A percentile compares a stretch with the other conserved stretches of the same genome.
Evolutionary conservation across 257 asterid genomes (phyloP).

Genomic region (Forsythia viridissima): DNA sequence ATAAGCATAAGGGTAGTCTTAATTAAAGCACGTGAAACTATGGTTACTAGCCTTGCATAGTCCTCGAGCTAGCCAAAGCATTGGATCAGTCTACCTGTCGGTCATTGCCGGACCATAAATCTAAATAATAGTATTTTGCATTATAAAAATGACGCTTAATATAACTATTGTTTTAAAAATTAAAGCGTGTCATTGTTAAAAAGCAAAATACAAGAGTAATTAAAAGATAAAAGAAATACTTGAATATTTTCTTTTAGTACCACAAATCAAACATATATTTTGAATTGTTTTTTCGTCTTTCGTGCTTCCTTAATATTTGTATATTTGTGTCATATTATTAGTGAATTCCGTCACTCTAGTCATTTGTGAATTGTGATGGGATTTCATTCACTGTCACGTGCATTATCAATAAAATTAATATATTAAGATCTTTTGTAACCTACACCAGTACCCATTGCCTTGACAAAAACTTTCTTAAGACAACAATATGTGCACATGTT

Average conservation of each 20-base stretch:
- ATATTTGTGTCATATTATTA: too few species aligned
- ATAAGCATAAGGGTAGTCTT: background rate
- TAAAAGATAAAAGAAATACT: background rate
- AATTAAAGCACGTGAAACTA: background rate
- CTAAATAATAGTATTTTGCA: background rate
- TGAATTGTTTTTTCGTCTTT: too few species aligned
- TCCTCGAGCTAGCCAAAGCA: background rate
- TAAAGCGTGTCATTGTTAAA: background rate
- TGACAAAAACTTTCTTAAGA: constrained; percentile 84
- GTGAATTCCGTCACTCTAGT: too few species aligned
- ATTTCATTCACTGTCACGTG: too few species aligned
- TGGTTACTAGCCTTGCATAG: background rate
- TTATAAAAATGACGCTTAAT: background rate
- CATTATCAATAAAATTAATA: too few species aligned
- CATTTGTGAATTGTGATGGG: too few species aligned
- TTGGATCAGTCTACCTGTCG: background rate
- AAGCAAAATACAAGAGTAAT: background rate
- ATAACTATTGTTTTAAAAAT: background rate
- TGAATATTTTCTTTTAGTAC: too few species aligned
- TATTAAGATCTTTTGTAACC: constrained; percentile 28
- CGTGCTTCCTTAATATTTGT: too few species aligned
- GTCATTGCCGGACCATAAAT: background rate
- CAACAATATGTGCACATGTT: constrained; percentile 79
- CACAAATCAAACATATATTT: too few species aligned
- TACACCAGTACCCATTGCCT: constrained; percentile 80